Base-by-base conservation (phyloP, 192 early-diverging fungal species). In the Chytriomyces hyalinus region DNA sequence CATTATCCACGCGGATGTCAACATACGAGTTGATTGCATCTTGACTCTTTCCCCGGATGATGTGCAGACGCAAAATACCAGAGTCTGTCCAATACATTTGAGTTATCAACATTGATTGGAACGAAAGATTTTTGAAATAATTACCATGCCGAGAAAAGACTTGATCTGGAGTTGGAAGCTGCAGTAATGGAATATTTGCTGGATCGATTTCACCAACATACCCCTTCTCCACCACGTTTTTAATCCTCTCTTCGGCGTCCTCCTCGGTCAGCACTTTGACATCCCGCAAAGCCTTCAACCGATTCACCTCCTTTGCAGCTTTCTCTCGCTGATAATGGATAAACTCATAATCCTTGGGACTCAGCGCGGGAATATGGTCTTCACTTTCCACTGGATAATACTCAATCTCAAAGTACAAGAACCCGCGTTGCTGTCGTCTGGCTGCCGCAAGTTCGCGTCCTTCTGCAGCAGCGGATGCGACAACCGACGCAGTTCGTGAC, bases 1-100 rank as follows among this genome's bases (percentile, higher is more conserved):
- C 79, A 62, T 79, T 73, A 67, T 89, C 87, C 17, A 90, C 20
- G 9, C 86, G 63, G 47, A 90, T 73, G 51, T 89, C 86, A 6
- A 75, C 83, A 22, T 83, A 85, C 0, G 61, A 78, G 20, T 80
- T 79, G 67, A 49, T 49, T 50, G 62, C 61, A 49, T 60, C 6
- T 50, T 36, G 11, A 22, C 68, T 75, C 49, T 83, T 70, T 17
- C 69, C 83, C 45, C 82, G 78, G 68, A 87, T 85, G 20, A 92
- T 59, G 17, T 77, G 83, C 36, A 91, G 70, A 9, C 80, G 51
- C 22, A 92, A 60, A 20, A 92, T 85, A 53, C 91, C 91, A 28
- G 89, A 83, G 65, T 83, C 73, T 72, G 80, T 79, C 2, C 28
- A 36, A 36, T 36, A 62, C n/a, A 57, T 50, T 17, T 9, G 28